A percentile compares a stretch with the other conserved stretches of the same genome.
Conservation (phyloP, 306 rosid genomes). For the Cicer bijugum region DNA sequence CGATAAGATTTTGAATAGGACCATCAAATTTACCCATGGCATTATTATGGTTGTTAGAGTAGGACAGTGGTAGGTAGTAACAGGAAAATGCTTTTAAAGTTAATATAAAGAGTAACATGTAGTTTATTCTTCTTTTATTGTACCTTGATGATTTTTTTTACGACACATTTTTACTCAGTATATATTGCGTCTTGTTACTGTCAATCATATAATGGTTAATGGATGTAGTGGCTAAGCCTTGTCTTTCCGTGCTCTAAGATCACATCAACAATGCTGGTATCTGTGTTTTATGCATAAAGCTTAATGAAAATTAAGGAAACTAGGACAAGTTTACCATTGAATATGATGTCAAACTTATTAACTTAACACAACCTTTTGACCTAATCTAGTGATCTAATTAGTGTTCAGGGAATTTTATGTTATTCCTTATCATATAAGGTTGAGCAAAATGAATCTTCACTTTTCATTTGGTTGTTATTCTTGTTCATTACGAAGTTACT, state of each 20-base stretch:
- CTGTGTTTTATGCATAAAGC: slow-evolving; percentile 31
- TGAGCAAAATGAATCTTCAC: slow-evolving; percentile 6
- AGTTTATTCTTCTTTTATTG: slow-evolving; percentile 24
- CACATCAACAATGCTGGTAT: slow-evolving; percentile 6
- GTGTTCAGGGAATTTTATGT: slow-evolving; percentile 18
- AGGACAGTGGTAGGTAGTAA: slow-evolving; percentile 13
- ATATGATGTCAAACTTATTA: slow-evolving; percentile 11
- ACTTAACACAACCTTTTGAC: slow-evolving; percentile 2
- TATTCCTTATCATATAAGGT: slow-evolving; percentile 11
- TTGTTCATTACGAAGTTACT: slow-evolving; percentile 34
- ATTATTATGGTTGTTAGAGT: slow-evolving; percentile 31
- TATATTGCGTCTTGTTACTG: slow-evolving; percentile 1
- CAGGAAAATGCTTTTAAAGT: slow-evolving; percentile 22
- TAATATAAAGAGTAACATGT: slow-evolving; percentile 30
- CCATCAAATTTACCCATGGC: background rate
- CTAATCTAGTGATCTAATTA: slow-evolving; percentile 20
- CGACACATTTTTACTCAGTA: background rate
- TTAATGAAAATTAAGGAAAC: slow-evolving; percentile 14
- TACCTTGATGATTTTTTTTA: slow-evolving; percentile 2
- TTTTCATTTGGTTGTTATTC: slow-evolving; percentile 11
- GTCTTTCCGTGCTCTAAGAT: slow-evolving; percentile 5
- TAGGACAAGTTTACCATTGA: slow-evolving; percentile 25
- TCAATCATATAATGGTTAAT: background rate
- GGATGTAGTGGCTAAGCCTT: background rate
- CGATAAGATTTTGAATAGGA: slow-evolving; percentile 7